Base-by-base conservation (phyloP, 164 flowering plant genomes). In the Berberis vulgaris region DNA sequence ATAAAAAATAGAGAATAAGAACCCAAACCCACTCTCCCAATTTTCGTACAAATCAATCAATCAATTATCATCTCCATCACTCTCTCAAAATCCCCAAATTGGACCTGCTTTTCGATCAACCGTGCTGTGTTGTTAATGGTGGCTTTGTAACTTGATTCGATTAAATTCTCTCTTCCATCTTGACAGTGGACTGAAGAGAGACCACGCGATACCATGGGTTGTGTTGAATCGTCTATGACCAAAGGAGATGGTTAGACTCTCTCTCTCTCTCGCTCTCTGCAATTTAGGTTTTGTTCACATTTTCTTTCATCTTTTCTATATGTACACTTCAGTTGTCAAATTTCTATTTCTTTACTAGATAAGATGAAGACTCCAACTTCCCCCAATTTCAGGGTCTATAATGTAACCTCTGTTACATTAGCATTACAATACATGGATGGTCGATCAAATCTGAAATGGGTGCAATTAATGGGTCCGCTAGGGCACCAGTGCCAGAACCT, bases 211-310 rank as follows among this genome's bases (percentile, higher is more conserved):
- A 26, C 60, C 45, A 78, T 78, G 81, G 81, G 81, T 63, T 78
- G 81, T 69, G 73, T 56, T 71, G 77, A 82, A 77, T 84, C 88
- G 41, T 77, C 85, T 60, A 80, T 72, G 64, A 59, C 72, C 61
- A 84, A 78, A 66, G 79, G 67, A 26, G 83, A 80, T 7, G 83
- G 85, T 85, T 12, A 50, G 69, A 52, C 7, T 53, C 41, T 53
- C n/a, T n/a, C 5, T 8, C 50, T 45, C 39, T 45, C 12, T 39
- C 39, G 13, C 12, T 39, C 13, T 61, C 13, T 61, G 10, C 43
- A 61, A 11, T 66, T 52, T 49, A n/a, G 53, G 55, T 61, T 71
- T 57, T 61, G 5, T 59, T 9, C 11, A 10, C 38, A 45, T 44
- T 59, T 54, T 6, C 12, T 56, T 5, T 50, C 54, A 2, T 60